Evolutionary conservation across 1,139 yeast genomes (phyloP).

Genomic region (Starmera stellimalicola): DNA sequence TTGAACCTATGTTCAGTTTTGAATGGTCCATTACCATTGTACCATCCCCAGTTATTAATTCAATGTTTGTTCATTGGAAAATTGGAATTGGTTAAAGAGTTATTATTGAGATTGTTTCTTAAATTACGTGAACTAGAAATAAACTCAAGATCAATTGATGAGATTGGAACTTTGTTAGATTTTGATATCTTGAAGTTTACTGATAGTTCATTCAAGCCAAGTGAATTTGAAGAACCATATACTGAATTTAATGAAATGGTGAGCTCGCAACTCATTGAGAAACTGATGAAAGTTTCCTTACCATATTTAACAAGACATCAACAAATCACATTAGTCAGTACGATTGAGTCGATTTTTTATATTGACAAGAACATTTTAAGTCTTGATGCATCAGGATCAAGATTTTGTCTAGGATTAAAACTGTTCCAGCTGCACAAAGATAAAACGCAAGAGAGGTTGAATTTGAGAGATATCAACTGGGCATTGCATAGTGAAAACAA

Average conservation of each 20-base stretch:
- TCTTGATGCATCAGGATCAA: slow-evolving; percentile 63
- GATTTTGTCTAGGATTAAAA: slow-evolving; percentile 66
- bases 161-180: slow-evolving; percentile 29
- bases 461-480: slow-evolving; percentile 81
- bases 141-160: slow-evolving; percentile 23
- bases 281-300: slow-evolving; percentile 52
- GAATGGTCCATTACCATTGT: slow-evolving; percentile 84
- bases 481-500: slow-evolving; percentile 79
- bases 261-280: slow-evolving; percentile 44
- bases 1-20: slow-evolving; percentile 64
- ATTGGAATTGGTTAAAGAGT: slow-evolving; percentile 42
- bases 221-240: slow-evolving; percentile 30
- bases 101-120: slow-evolving; percentile 45
- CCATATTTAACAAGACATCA: slow-evolving; percentile 88
- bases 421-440: slow-evolving; percentile 49
- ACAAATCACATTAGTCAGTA: slow-evolving; percentile 70
- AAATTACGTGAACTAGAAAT: slow-evolving; percentile 43
- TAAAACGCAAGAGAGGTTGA: slow-evolving; percentile 38
- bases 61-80: slow-evolving; percentile 67
- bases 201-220: slow-evolving; percentile 16
- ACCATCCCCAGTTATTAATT: slow-evolving; percentile 84
- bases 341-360: slow-evolving; percentile 53
- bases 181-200: slow-evolving; percentile 24
- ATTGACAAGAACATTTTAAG: slow-evolving; percentile 39
- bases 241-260: slow-evolving; percentile 34